Base-by-base conservation (phyloP, 805 yeast species). In the Tetrapisispora iriomotensis region DNA sequence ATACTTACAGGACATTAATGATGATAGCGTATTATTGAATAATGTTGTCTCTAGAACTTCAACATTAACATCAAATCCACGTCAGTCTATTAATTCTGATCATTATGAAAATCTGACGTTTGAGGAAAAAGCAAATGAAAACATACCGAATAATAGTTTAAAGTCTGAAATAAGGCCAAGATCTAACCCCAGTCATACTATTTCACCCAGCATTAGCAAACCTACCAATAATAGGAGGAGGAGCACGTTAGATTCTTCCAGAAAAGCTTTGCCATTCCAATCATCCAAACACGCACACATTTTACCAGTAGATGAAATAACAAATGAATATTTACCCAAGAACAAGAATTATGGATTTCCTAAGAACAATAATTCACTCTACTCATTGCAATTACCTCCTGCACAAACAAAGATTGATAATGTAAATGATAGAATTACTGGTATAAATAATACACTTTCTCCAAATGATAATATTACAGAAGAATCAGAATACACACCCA, bases 1-100 rank as follows among this genome's bases (percentile, higher is more conserved):
- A 1, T 65, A 62, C 40, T 55, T 65, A 9, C 66, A 61, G 36
- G 66, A 60, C 40, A 54, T 64, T 7, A 64, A 61, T 36, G 67
- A 60, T 40, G 50, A 48, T 18, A 46, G 53, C 8, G 54, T 62
- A 2, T 41, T 65, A 27, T 43, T 66, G 40, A 65, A 65, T 41
- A 63, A 54, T 33, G 54, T 42, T 40, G 57, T 43, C 33, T 46
- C 53, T 26, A 48, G 58, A 40, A 35, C 40, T 33, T 35, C 50
- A 1, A 31, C 27, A 14, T 23, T 12, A 4, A 15, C 36, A 10
- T 22, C 46, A 14, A 33, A 18, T 12, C 10, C 25, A 7, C 13
- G 37, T 2, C 14, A 25, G 5, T 8, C 31, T 2, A 26, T 4
- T 18, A 19, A 8, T 13, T n/a, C 23, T 12, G 26, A 33, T 10